Conservation (phyloP, 352 stramenopile genomes). For the Phytophthora cryptogea region DNA sequence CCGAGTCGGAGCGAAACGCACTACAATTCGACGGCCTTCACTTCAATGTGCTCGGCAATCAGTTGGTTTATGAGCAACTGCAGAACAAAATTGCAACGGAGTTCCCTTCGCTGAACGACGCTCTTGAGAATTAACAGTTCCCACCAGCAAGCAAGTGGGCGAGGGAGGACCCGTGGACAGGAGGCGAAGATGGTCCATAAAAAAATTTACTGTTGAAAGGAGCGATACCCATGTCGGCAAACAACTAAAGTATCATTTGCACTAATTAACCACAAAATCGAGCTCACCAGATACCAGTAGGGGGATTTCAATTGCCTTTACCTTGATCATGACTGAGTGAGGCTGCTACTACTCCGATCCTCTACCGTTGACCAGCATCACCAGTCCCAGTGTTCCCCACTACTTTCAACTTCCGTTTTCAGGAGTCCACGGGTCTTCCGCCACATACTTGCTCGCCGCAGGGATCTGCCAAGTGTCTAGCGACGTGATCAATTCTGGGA, state of each 20-base stretch:
- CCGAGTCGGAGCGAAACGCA: slow-evolving; percentile 29
- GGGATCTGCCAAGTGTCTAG: slow-evolving; percentile 29
- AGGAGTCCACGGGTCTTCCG: slow-evolving; percentile 15
- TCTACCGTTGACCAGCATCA: too few relatives aligned
- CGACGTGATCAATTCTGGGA: slow-evolving; percentile 3
- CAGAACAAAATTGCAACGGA: slow-evolving; percentile 26
- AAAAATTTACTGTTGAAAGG: not conserved
- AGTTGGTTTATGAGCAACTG: slow-evolving; percentile 41
- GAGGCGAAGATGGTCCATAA: not conserved
- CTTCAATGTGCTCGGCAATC: slow-evolving; percentile 48
- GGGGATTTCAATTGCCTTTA: too few relatives aligned
- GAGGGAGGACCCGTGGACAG: slow-evolving; percentile 13
- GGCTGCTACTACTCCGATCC: too few relatives aligned
- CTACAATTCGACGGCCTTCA: slow-evolving; percentile 51
- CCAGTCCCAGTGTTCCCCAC: too few relatives aligned
- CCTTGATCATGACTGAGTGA: too few relatives aligned
- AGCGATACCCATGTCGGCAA: too few relatives aligned
- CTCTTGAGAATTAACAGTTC: slow-evolving; percentile 20
- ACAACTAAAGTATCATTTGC: too few relatives aligned
- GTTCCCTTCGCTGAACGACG: slow-evolving; percentile 13
- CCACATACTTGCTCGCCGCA: slow-evolving; percentile 41
- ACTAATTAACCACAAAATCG: too few relatives aligned
- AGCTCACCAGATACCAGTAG: too few relatives aligned
- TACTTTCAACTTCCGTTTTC: not conserved
- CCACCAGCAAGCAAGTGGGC: slow-evolving; percentile 11